Evolutionary conservation across 345 rosid species (phyloP).

Genomic region (Citrus unshiu): DNA sequence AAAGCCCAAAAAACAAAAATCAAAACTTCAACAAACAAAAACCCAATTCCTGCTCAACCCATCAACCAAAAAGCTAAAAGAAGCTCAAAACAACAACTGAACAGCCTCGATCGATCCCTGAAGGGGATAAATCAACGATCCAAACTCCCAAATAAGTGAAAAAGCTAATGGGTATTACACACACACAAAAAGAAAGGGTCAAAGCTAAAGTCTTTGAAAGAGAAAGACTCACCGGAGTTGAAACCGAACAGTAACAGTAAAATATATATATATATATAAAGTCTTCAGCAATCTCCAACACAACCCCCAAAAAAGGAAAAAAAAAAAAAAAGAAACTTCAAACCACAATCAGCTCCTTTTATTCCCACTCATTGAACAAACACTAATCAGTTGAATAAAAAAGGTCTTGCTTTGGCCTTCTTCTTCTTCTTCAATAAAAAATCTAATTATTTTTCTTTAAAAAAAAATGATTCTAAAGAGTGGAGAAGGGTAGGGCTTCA

Average conservation of each 20-base stretch:
- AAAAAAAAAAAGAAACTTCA: background rate
- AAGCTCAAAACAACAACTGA: constrained; percentile 12
- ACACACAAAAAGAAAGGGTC: constrained; percentile 14
- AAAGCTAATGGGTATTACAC: constrained; percentile 15
- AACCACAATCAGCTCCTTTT: constrained; percentile 18
- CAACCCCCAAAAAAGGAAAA: constrained; percentile 9
- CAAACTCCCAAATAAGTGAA: constrained; percentile 1
- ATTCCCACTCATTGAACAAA: background rate
- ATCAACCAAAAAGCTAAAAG: constrained; percentile 8
- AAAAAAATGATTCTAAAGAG: background rate
- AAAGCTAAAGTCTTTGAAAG: constrained; percentile 14
- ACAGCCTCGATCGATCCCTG: constrained; percentile 41
- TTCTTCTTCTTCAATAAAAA: constrained; percentile 17
- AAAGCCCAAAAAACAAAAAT: constrained; percentile 16
- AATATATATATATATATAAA: background rate
- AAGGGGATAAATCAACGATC: constrained; percentile 29
- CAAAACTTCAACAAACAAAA: background rate
- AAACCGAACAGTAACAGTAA: constrained; percentile 12
- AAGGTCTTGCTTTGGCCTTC: constrained; percentile 3
- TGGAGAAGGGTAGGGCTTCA: constrained; percentile 15
- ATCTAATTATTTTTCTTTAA: background rate
- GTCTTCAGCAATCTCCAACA: constrained; percentile 11
- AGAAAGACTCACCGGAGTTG: constrained; percentile 30
- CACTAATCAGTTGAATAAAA: constrained; percentile 3
- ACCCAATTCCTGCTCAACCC: constrained; percentile 8